These are phyloP conservation scores for Scheffersomyces lignicola DNA, from an alignment of 1,139 yeast species.

Conservation along the genomic window DNA sequence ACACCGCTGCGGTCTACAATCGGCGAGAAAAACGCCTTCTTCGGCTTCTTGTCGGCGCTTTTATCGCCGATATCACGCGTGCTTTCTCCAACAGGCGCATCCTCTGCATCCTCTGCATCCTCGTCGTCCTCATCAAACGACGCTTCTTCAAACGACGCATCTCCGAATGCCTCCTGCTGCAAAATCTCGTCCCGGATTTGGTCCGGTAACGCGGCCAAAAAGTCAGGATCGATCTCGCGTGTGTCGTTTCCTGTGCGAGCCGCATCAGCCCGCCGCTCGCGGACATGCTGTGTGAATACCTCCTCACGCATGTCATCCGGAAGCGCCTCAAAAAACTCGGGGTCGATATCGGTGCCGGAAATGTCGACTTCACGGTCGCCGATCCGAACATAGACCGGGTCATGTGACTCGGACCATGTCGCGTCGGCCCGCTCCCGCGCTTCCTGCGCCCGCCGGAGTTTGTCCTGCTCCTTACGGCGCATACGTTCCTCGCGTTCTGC, in stretches of 20 bases:
- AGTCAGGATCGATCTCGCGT: slow-evolving; percentile 79
- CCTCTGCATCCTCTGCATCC: slow-evolving; percentile 26
- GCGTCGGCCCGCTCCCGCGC: slow-evolving; percentile 33
- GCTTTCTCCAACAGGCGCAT: slow-evolving; percentile 9
- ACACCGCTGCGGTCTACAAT: slow-evolving; percentile 76
- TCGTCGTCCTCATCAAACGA: slow-evolving; percentile 29
- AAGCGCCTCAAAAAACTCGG: slow-evolving; percentile 83
- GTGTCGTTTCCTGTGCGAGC: slow-evolving; percentile 40
- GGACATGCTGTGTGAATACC: slow-evolving; percentile 81
- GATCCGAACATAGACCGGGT: slow-evolving; percentile 69
- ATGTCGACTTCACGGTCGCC: slow-evolving; percentile 84
- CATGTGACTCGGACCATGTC: slow-evolving; percentile 10
- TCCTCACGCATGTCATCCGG: slow-evolving; percentile 95
- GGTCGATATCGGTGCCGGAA: slow-evolving; percentile 89
- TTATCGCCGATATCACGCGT: slow-evolving; percentile 1
- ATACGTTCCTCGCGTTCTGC: slow-evolving; percentile 32
- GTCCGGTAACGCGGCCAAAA: slow-evolving; percentile 79
- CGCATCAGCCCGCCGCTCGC: slow-evolving; percentile 64
- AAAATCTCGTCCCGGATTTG: slow-evolving; percentile 71
- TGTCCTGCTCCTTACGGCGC: slow-evolving; percentile 32
- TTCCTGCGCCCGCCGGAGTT: slow-evolving; percentile 35
- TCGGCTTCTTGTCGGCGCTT: slow-evolving; percentile 12
- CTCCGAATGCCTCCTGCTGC: slow-evolving; percentile 53
- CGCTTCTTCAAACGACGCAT: slow-evolving; percentile 27
- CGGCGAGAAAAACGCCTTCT: slow-evolving; percentile 57